Evolutionary conservation across 1,284 basidiomycete genomes (phyloP).

Genomic region (Cutaneotrichosporon spelunceum): DNA sequence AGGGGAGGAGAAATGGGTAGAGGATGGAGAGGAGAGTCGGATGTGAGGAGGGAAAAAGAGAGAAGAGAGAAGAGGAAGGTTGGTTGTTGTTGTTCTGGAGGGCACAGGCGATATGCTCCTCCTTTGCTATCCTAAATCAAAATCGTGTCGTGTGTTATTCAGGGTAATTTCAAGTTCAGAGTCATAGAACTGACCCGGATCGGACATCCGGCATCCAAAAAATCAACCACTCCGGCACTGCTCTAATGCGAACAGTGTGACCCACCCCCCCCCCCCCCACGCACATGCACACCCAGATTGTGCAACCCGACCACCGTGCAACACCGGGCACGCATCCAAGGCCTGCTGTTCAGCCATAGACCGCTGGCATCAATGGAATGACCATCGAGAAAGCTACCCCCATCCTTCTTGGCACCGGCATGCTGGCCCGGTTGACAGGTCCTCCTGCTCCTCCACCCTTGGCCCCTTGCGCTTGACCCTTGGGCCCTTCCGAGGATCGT

Average conservation of each 20-base stretch:
- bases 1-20: neutral
- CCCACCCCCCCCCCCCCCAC: too few relatives aligned
- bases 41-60: neutral
- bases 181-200: neutral
- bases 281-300: too few relatives aligned
- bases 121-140: too few relatives aligned
- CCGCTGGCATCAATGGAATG: too few relatives aligned
- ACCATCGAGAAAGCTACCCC: too few relatives aligned
- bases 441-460: neutral
- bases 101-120: too few relatives aligned
- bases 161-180: neutral
- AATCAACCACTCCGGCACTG: neutral
- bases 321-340: too few relatives aligned
- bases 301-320: too few relatives aligned
- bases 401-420: neutral
- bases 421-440: neutral
- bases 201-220: slow-evolving; percentile 4
- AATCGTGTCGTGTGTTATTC: neutral
- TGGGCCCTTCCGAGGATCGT: neutral
- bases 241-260: too few relatives aligned
- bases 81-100: neutral
- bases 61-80: neutral
- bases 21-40: neutral
- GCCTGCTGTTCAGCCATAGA: too few relatives aligned
- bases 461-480: neutral